Evolutionary conservation across 169 alveolate species (phyloP), one percentile per base, ranked within the genome.

Genomic region (Plasmodium reichenowi): DNA sequence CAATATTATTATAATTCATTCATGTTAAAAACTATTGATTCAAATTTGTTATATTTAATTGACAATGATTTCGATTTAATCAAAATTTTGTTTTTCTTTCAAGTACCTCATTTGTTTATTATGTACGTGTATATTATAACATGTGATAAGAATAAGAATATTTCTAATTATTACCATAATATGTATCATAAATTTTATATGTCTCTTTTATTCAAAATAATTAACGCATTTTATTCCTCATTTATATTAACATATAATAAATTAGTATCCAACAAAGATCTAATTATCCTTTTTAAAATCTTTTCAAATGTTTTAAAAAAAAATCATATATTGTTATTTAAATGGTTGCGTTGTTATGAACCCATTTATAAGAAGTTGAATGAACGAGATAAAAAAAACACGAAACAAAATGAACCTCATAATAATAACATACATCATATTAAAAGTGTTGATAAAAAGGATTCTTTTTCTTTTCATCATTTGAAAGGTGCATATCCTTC

Each of bases 41-140:
- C n/a, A 13, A 70, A 70, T 70, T 48, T 70, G 52, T 70, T 70
- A n/a, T 70, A 70, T 20, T 6, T 70, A 5, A 70, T 70, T 50
- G 78, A 70, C 22, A 70, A 10, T 48, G 78, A 70, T 50, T 48
- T 70, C 1, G 52, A n/a, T 7, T 10, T 70, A 22, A 17, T 47
- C 10, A 70, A 70, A 26, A 70, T 70, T 8, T 17, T 70, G 20
- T 12, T 70, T 22, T 70, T 48, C 8, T 70, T 70, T 70, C 22
- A 70, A 17, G 43, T 70, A 20, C 13, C 52, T 48, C 26, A 70
- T 15, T n/a, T 70, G 13, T 48, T 70, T 70, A 24, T 48, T 70
- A 17, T 52, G 10, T 70, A 70, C 26, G 22, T 70, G 32, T 48
- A 15, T 22, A 70, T 70, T 45, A 47, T n/a, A 70, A 50, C 3